Base-by-base conservation (phyloP, 345 rosid species). In the Populus nigra region DNA sequence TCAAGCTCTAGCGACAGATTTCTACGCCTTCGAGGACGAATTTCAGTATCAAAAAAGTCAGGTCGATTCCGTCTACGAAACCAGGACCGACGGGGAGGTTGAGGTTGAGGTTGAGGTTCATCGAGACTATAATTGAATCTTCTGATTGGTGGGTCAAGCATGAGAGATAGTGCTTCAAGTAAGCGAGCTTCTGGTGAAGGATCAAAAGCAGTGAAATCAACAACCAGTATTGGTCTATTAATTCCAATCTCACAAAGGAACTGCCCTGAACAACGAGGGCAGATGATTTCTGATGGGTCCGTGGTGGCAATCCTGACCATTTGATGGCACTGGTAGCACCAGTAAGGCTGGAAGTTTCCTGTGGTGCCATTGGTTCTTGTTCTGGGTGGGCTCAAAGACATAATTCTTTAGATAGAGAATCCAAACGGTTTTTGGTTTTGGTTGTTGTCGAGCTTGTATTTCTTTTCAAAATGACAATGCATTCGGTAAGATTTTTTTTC, bases 261-360 rank as follows among this genome's bases (percentile, higher is more conserved):
- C 53, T 88, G 94, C 15, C 90, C 85, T 0, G 72, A 83, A 74
- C 97, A 91, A 65, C 88, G 89, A 5, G 96, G 96, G 68, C 97
- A 94, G 2, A 45, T 35, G 69, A 87, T 83, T 73, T 84, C 92
- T 1, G 88, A 79, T 10, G 84, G 83, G 74, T 83, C 76, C 1
- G 87, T 38, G 1, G 90, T 36, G 17, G 88, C 87, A 70, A 91
- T 76, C 80, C 92, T 79, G 22, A 94, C 94, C 2, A 80, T 59
- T 20, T 89, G 87, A 74, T 85, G 89, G 81, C 96, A 94, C 3
- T 83, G 91, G 80, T 91, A 92, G 90, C 98, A 92, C 98, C 96
- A 91, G 78, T 91, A 92, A 33, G 83, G 89, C 79, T 79, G 91
- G 74, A 65, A 80, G 43, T 74, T 79, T 74, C 87, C 72, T 23